phyloP scores from a whole-genome alignment of 495 filamentous ascomycete genomes.

The Aspergillus asperescens region DNA sequence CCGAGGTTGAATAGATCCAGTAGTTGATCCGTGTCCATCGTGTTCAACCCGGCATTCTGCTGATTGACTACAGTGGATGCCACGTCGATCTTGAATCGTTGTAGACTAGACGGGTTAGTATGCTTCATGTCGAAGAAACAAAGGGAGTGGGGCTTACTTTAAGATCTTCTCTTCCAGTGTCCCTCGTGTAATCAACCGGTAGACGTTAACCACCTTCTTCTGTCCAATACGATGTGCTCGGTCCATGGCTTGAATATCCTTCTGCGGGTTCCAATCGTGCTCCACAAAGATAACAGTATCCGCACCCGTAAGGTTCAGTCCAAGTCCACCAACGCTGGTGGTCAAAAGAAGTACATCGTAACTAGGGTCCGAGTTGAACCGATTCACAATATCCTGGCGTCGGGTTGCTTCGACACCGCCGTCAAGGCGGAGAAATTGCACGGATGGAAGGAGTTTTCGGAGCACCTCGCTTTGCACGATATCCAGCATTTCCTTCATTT shows the following conservation, averaged over 20 bases:
- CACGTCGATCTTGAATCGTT: constrained; percentile 99
- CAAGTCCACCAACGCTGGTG: constrained; percentile 89
- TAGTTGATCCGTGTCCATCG: constrained; percentile 98
- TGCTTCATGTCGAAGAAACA: neutral
- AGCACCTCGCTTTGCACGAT: constrained; percentile 93
- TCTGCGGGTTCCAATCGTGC: constrained; percentile 99
- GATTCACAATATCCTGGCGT: constrained; percentile 95
- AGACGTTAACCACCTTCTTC: constrained; percentile 99
- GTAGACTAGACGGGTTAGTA: constrained; percentile 57
- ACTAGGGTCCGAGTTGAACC: constrained; percentile 94
- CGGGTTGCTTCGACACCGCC: constrained; percentile 83
- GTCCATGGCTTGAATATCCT: constrained; percentile 98
- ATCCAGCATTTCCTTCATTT: constrained; percentile 99
- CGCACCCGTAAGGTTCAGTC: constrained; percentile 91
- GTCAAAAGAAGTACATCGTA: constrained; percentile 91
- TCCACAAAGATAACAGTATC: constrained; percentile 99
- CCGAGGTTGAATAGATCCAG: constrained; percentile 93
- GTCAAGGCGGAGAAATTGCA: constrained; percentile 86
- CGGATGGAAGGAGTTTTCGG: constrained; percentile 75
- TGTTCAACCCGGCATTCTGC: constrained; percentile 89
- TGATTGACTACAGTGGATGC: constrained; percentile 98
- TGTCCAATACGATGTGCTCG: constrained; percentile 97
- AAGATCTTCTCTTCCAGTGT: constrained; percentile 99
- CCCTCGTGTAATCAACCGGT: constrained; percentile 88
- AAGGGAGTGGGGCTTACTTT: constrained; percentile 49